Percentiles rank a stretch among this genome's conserved stretches.
phyloP scores from a whole-genome alignment of 1,284 basidiomycete species.

The Leccinum angustisporum region DNA sequence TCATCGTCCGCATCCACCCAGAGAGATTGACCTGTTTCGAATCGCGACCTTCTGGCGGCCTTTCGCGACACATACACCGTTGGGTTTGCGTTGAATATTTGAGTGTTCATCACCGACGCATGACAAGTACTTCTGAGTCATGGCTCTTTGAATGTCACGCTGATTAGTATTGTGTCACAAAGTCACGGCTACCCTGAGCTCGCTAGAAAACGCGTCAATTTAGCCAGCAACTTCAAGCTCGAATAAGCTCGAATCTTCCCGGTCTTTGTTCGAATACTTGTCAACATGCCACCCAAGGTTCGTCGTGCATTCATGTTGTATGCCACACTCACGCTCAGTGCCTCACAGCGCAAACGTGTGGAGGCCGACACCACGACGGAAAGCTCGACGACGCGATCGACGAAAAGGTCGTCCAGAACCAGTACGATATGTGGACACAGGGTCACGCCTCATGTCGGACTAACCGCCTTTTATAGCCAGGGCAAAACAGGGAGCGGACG shows the following conservation, averaged over 20 bases:
- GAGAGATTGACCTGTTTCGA: slow-evolving; percentile 41
- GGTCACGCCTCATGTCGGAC: slow-evolving; percentile 2
- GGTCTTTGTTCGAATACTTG: not conserved
- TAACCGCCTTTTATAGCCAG: slow-evolving; percentile 18
- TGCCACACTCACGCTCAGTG: not conserved
- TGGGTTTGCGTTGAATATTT: slow-evolving; percentile 67
- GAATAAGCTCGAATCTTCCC: not conserved
- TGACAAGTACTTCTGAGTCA: not conserved
- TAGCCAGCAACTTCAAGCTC: not conserved
- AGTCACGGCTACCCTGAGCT: slow-evolving; percentile 15
- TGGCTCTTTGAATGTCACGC: slow-evolving; percentile 16
- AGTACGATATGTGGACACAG: slow-evolving; percentile 15
- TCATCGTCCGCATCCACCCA: slow-evolving; percentile 50
- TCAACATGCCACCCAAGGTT: slow-evolving; percentile 44
- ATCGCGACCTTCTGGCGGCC: slow-evolving; percentile 36
- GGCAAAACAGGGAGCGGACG: slow-evolving; percentile 12
- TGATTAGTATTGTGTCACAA: slow-evolving; percentile 18
- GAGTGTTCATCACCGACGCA: slow-evolving; percentile 39
- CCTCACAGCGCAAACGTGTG: slow-evolving; percentile 42
- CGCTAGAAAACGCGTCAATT: slow-evolving; percentile 24
- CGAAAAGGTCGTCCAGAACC: slow-evolving; percentile 47
- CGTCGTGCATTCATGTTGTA: not conserved
- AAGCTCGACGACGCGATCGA: slow-evolving; percentile 42
- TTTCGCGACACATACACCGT: slow-evolving; percentile 51
- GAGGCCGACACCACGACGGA: slow-evolving; percentile 26